phyloP scores from a whole-genome alignment of 257 asterid genomes.

The Solanum paucissectum region DNA sequence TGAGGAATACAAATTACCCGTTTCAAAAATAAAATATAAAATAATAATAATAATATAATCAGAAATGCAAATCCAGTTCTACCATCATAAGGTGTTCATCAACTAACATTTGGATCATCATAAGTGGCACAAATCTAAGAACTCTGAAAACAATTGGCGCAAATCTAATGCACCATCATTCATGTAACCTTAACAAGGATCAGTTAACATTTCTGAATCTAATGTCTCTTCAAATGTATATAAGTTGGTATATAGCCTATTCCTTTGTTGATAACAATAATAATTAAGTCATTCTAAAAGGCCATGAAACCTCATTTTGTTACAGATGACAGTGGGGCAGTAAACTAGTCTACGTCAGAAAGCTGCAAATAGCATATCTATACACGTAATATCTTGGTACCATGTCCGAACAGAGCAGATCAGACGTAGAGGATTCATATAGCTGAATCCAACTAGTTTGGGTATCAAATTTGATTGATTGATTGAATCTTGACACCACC shows the following conservation, averaged over 20 bases:
- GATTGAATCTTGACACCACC: constrained; percentile 13
- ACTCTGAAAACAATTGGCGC: neutral
- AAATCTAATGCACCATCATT: neutral
- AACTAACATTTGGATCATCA: neutral
- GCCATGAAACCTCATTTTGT: neutral
- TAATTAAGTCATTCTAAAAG: neutral
- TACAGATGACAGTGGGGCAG: neutral
- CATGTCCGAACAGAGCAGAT: neutral
- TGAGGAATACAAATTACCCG: too few relatives aligned
- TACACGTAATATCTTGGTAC: neutral
- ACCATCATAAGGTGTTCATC: neutral
- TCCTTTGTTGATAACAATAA: neutral
- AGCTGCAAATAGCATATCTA: neutral
- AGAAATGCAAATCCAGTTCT: neutral
- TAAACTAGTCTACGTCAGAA: neutral
- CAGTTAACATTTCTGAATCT: neutral
- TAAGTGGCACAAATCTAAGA: neutral
- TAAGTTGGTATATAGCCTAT: neutral
- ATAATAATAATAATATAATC: neutral
- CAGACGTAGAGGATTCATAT: neutral
- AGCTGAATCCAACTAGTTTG: neutral
- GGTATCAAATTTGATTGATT: neutral
- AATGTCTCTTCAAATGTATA: neutral
- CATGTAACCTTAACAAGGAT: neutral
- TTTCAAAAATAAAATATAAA: too few relatives aligned